Evolutionary conservation across 768 basidiomycete species (phyloP), one percentile per base, ranked within the genome.

Genomic region (Rhodocollybia butyracea): DNA sequence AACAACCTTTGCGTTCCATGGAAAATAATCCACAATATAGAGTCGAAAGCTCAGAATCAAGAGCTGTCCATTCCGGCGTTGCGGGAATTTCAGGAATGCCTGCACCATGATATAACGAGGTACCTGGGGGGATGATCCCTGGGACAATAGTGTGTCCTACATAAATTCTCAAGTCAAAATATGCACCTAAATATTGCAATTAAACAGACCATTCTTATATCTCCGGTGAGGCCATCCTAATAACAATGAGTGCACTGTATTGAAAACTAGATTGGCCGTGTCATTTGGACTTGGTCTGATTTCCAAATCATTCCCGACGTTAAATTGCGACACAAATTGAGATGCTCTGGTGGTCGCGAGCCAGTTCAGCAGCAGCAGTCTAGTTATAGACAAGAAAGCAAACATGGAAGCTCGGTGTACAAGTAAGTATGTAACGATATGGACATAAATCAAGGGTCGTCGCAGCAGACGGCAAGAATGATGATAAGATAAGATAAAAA

Each of bases 11-110:
- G 6, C 46, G 57, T 26, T 55, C 12, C 27, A 42, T 26, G 12
- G 47, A 51, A 1, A 40, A 24, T 4, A 42, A 19, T 27, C 47
- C 2, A 46, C 73, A 70, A 42, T 68, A 72, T 5, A 64, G 0
- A 17, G 61, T 52, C 0, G 73, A 69, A 53, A 71, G 66, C 51
- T 76, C 74, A 12, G 71, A 68, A 45, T 76, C 70, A 2, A 62
- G 64, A 7, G 70, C 65, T 5, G 61, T 57, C 74, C 71, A 75
- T 15, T 73, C 66, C 0, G 67, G 70, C 12, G 54, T 59, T 1
- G 54, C 45, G 7, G 73, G 73, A 7, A 69, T 50, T 15, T 62
- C 54, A 1, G 60, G 31, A n/a, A 40, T 43, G 13, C 1, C 5
- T 2, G 61, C 56, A 30, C 63, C 67, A 40, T 73, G 73, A 31